Conservation (phyloP, 192 early-diverging fungal species). For the Coemansia sp. region DNA sequence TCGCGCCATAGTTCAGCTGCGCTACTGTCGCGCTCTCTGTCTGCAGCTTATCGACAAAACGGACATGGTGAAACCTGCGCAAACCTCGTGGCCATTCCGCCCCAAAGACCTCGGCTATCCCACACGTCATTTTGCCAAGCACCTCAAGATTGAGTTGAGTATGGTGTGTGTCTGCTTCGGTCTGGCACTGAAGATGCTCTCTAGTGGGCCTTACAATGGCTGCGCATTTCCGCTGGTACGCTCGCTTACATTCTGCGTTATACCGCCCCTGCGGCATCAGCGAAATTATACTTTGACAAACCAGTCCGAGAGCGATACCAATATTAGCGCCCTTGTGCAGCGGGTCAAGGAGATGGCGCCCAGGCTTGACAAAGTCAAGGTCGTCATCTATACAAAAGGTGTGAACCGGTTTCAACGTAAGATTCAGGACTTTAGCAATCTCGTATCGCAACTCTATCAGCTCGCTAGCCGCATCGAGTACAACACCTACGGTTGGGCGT, state of each 20-base stretch:
- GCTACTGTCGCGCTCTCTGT: not conserved
- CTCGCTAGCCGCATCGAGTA: not conserved
- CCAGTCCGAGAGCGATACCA: not conserved
- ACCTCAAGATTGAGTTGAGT: not conserved
- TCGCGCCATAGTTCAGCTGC: not conserved
- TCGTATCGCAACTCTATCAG: not conserved
- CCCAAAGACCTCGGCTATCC: not conserved
- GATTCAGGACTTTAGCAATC: not conserved
- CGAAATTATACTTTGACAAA: not conserved
- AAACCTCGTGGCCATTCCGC: not conserved
- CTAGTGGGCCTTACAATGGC: not conserved
- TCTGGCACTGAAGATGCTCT: not conserved
- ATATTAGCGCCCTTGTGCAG: not conserved
- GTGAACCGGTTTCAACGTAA: not conserved
- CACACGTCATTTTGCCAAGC: not conserved
- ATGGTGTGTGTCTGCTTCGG: not conserved
- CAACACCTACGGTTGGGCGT: not conserved
- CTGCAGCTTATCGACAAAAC: not conserved
- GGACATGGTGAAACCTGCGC: not conserved
- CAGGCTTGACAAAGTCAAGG: not conserved
- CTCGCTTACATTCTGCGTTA: not conserved
- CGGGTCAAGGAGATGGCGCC: not conserved
- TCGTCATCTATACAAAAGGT: not conserved
- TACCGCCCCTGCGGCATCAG: too few relatives aligned
- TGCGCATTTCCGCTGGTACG: not conserved